phyloP scores from a whole-genome alignment of 1,284 basidiomycete genomes.

The Blastosporella zonata region DNA sequence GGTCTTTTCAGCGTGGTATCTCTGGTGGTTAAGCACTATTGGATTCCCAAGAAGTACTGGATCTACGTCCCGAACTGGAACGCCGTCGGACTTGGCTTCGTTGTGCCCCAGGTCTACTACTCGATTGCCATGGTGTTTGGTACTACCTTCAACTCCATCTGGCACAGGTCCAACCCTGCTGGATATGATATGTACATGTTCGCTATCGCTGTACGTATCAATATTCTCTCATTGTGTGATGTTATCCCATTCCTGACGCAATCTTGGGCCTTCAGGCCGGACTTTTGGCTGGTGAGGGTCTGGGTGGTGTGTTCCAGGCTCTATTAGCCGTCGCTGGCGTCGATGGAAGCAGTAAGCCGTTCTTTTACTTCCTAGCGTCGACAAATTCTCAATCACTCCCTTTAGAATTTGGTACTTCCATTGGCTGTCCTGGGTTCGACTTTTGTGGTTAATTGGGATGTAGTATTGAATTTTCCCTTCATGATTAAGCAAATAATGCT shows the following conservation, averaged over 20 bases:
- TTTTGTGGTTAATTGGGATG: slow-evolving; percentile 41
- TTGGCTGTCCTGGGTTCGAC: slow-evolving; percentile 47
- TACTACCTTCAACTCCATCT: slow-evolving; percentile 44
- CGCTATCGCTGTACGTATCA: slow-evolving; percentile 44
- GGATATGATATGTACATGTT: slow-evolving; percentile 61
- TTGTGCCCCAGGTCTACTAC: slow-evolving; percentile 48
- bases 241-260: slow-evolving; percentile 2
- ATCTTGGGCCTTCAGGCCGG: slow-evolving; percentile 39
- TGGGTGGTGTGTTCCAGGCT: slow-evolving; percentile 67
- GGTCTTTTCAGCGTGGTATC: slow-evolving; percentile 44
- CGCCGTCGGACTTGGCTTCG: slow-evolving; percentile 55
- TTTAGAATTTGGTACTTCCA: slow-evolving; percentile 42
- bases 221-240: neutral
- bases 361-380: neutral
- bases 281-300: slow-evolving; percentile 65
- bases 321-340: slow-evolving; percentile 48
- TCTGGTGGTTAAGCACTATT: slow-evolving; percentile 49
- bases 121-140: slow-evolving; percentile 50
- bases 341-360: slow-evolving; percentile 43
- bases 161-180: slow-evolving; percentile 44
- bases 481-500: slow-evolving; percentile 1
- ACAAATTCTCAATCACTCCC: neutral
- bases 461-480: neutral
- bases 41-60: slow-evolving; percentile 54
- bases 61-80: slow-evolving; percentile 64